Evolutionary conservation across 495 filamentous ascomycete species (phyloP).

Genomic region (Neurospora sp.): DNA sequence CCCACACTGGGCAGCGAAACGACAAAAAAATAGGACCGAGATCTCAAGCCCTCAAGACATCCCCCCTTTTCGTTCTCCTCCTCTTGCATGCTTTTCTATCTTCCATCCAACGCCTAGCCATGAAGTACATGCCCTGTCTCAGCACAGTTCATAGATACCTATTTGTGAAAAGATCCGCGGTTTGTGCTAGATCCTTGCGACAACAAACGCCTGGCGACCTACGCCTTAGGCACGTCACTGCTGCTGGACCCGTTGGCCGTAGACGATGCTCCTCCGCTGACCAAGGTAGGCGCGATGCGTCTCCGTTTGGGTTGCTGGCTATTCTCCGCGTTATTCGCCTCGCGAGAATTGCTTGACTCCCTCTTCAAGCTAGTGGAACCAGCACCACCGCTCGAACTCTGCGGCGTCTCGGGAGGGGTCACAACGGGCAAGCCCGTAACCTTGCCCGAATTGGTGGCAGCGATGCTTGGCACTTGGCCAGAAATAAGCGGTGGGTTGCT

Average conservation of each 20-base stretch:
- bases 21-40: not conserved
- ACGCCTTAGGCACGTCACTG: constrained; percentile 12
- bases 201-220: not conserved
- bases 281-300: constrained; percentile 65
- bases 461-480: constrained; percentile 62
- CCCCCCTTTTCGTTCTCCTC: not conserved
- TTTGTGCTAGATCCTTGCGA: not conserved
- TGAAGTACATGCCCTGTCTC: not conserved
- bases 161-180: not conserved
- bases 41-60: not conserved
- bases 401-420: constrained; percentile 75
- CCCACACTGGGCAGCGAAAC: not conserved
- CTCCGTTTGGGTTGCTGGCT: constrained; percentile 53
- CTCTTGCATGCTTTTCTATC: not conserved
- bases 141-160: not conserved
- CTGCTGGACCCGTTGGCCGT: not conserved
- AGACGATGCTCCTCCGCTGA: constrained; percentile 22
- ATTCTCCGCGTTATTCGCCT: constrained; percentile 29
- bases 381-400: constrained; percentile 35
- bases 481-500: constrained; percentile 72
- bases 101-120: not conserved
- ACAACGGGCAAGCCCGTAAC: constrained; percentile 47
- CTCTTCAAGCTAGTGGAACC: constrained; percentile 45
- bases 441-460: constrained; percentile 56
- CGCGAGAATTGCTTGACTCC: constrained; percentile 41